phyloP scores from a whole-genome alignment of 2,329 filamentous ascomycete genomes.

The Botrytis cinerea region DNA sequence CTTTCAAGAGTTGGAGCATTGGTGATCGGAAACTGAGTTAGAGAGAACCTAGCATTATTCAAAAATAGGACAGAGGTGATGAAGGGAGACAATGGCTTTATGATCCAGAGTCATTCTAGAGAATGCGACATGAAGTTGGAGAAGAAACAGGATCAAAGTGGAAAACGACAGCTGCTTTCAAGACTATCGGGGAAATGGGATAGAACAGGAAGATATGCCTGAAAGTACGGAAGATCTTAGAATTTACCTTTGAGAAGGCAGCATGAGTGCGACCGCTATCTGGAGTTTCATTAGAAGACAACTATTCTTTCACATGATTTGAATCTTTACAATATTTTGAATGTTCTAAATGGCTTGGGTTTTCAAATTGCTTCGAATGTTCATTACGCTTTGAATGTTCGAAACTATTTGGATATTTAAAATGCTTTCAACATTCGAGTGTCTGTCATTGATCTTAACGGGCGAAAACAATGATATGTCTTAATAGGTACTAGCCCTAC shows the following conservation, averaged over 20 bases:
- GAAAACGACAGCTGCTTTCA: not conserved
- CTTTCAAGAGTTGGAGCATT: not conserved
- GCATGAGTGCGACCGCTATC: not conserved
- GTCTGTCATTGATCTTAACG: not conserved
- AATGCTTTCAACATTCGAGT: not conserved
- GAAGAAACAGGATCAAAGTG: conserved; percentile 22
- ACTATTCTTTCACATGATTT: not conserved
- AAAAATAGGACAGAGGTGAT: not conserved
- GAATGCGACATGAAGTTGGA: conserved; percentile 21
- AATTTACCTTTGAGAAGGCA: not conserved
- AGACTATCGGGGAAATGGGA: not conserved
- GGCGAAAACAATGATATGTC: not conserved
- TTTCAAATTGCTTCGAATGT: too few species aligned
- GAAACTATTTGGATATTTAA: not conserved
- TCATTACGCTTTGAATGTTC: not conserved
- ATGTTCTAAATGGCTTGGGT: not conserved
- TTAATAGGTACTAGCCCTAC: not conserved
- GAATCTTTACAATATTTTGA: not conserved
- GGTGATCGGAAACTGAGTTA: conserved; percentile 15
- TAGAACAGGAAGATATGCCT: conserved; percentile 12
- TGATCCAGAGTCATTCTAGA: conserved; percentile 20
- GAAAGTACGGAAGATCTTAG: not conserved
- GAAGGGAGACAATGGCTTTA: conserved; percentile 10
- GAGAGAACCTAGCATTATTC: not conserved
- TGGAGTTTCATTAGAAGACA: not conserved